These are phyloP conservation scores for Fraxinus platypoda DNA, from an alignment of 305 asterid species.

Conservation along the genomic window DNA sequence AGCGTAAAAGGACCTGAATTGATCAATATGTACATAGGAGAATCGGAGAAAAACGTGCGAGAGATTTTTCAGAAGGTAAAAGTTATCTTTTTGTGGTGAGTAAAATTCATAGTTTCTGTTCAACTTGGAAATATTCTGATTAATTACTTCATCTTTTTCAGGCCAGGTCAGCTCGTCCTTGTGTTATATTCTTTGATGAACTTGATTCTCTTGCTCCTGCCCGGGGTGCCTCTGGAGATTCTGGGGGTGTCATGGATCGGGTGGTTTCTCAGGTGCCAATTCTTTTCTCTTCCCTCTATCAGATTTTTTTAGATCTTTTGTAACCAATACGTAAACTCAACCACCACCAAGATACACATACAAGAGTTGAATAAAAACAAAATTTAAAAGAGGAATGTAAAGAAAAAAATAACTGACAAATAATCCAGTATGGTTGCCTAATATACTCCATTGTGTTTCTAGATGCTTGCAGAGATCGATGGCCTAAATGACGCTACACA, in stretches of 20 bases:
- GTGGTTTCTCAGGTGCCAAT: slow-evolving; percentile 87
- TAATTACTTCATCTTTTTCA: slow-evolving; percentile 27
- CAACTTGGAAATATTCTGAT: slow-evolving; percentile 18
- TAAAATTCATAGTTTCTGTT: neutral
- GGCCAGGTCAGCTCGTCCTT: slow-evolving; percentile 99
- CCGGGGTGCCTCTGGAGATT: slow-evolving; percentile 98
- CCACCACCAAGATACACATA: neutral
- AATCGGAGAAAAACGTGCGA: slow-evolving; percentile 89
- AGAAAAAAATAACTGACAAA: neutral
- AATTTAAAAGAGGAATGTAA: neutral
- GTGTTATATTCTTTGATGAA: slow-evolving; percentile 96
- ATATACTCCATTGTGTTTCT: slow-evolving; percentile 21
- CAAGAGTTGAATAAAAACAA: neutral
- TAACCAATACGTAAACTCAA: neutral
- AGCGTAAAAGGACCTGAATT: slow-evolving; percentile 98
- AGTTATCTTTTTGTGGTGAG: slow-evolving; percentile 2
- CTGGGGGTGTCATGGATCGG: slow-evolving; percentile 98
- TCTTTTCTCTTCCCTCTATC: neutral
- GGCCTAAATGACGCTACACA: slow-evolving; percentile 88
- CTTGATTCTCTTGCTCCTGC: slow-evolving; percentile 99
- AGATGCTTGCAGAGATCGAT: slow-evolving; percentile 99
- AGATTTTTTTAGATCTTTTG: neutral
- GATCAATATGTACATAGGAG: slow-evolving; percentile 99
- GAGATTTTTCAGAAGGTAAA: slow-evolving; percentile 96
- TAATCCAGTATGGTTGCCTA: slow-evolving; percentile 9